Evolutionary conservation across 164 flowering plant species (phyloP).

Genomic region (Liriodendron chinense): DNA sequence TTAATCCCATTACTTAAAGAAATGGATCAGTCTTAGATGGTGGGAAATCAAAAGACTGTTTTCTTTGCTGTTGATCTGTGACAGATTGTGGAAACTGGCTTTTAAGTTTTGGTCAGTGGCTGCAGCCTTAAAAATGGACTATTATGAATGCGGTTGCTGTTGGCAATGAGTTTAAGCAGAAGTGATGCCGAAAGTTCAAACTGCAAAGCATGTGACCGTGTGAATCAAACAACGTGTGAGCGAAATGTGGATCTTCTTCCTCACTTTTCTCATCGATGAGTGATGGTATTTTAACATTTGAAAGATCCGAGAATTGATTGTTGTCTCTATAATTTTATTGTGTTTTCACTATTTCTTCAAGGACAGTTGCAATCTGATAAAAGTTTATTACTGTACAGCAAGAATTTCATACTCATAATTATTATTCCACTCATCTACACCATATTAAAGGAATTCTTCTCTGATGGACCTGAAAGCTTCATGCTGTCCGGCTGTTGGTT

Average conservation of each 20-base stretch:
- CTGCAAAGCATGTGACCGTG: not conserved
- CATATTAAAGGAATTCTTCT: not conserved
- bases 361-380: not conserved
- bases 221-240: not conserved
- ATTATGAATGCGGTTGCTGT: not conserved
- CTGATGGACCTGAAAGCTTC: no score
- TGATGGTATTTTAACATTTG: not conserved
- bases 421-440: not conserved
- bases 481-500: no score
- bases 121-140: no score
- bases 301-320: not conserved
- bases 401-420: not conserved
- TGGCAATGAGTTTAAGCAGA: not conserved
- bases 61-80: no score
- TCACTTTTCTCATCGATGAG: not conserved
- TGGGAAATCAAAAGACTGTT: no score
- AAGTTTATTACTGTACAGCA: not conserved
- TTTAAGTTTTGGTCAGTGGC: no score
- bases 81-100: no score
- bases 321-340: not conserved
- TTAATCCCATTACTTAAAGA: no score
- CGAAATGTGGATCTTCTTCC: not conserved
- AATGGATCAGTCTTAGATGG: no score
- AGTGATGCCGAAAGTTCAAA: no score
- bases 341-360: not conserved